Conservation (phyloP, 768 basidiomycete genomes). For the Auricularia auricula-judae region DNA sequence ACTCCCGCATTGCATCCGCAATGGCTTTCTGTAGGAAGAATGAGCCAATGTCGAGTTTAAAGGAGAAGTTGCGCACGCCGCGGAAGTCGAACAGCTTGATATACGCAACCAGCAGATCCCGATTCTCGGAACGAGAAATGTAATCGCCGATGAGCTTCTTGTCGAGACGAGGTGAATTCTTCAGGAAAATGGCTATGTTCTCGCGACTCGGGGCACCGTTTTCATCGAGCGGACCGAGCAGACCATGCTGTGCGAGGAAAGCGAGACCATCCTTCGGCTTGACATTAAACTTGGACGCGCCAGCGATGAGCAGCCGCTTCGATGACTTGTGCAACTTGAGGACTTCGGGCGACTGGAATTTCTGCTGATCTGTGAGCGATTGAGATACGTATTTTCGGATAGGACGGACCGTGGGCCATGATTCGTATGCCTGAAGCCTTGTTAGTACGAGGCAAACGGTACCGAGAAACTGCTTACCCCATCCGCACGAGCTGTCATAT, state of each 20-base stretch:
- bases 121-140: slow-evolving; percentile 78
- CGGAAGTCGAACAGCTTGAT: slow-evolving; percentile 84
- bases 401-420: slow-evolving; percentile 49
- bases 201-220: slow-evolving; percentile 40
- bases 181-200: slow-evolving; percentile 79
- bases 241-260: slow-evolving; percentile 85
- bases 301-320: slow-evolving; percentile 77
- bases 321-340: slow-evolving; percentile 64
- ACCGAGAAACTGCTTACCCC: slow-evolving; percentile 23
- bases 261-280: slow-evolving; percentile 88
- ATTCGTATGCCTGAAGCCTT: slow-evolving; percentile 27
- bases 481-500: slow-evolving; percentile 65
- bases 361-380: slow-evolving; percentile 16
- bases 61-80: slow-evolving; percentile 40
- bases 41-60: not conserved
- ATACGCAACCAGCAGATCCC: slow-evolving; percentile 77
- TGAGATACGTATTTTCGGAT: not conserved
- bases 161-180: slow-evolving; percentile 73
- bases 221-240: slow-evolving; percentile 35
- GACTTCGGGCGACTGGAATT: slow-evolving; percentile 45
- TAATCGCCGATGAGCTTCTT: slow-evolving; percentile 92
- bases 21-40: slow-evolving; percentile 61
- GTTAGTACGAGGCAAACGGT: not conserved
- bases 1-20: slow-evolving; percentile 91
- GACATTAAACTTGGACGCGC: slow-evolving; percentile 77